These are phyloP conservation scores for Kregervanrija pseudodelftensis DNA, from an alignment of 805 yeast species.

Conservation along the genomic window DNA sequence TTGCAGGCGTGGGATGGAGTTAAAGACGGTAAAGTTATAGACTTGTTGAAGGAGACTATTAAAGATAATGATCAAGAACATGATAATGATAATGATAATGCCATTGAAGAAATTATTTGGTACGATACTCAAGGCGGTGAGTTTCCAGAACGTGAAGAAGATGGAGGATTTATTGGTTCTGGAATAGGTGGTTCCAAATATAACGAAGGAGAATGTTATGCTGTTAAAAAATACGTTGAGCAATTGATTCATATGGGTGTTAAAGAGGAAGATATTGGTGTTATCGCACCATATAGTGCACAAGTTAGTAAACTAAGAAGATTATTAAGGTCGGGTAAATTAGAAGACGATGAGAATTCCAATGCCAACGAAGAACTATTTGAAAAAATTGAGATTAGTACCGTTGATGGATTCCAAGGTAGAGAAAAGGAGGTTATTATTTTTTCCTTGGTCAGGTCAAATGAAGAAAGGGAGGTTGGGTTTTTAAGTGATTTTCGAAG, in stretches of 20 bases:
- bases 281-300: constrained; percentile 86
- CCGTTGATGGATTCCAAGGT: constrained; percentile 97
- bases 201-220: constrained; percentile 68
- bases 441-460: constrained; percentile 75
- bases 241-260: constrained; percentile 49
- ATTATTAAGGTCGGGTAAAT: constrained; percentile 27
- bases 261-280: constrained; percentile 54
- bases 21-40: constrained; percentile 41
- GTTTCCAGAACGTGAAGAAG: constrained; percentile 52
- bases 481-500: constrained; percentile 74
- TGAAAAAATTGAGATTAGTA: constrained; percentile 63
- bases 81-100: constrained; percentile 34
- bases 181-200: constrained; percentile 43
- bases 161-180: constrained; percentile 12
- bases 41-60: constrained; percentile 31
- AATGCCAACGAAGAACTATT: constrained; percentile 11
- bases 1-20: constrained; percentile 60
- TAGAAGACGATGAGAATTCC: constrained; percentile 10
- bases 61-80: constrained; percentile 31
- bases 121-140: constrained; percentile 91
- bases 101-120: constrained; percentile 61
- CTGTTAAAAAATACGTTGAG: constrained; percentile 52
- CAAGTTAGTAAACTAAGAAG: constrained; percentile 63
- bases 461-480: constrained; percentile 58
- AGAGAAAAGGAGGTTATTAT: constrained; percentile 86